Conservation (phyloP, 371 early-diverging fungal genomes). For the Mortierella sp. region DNA sequence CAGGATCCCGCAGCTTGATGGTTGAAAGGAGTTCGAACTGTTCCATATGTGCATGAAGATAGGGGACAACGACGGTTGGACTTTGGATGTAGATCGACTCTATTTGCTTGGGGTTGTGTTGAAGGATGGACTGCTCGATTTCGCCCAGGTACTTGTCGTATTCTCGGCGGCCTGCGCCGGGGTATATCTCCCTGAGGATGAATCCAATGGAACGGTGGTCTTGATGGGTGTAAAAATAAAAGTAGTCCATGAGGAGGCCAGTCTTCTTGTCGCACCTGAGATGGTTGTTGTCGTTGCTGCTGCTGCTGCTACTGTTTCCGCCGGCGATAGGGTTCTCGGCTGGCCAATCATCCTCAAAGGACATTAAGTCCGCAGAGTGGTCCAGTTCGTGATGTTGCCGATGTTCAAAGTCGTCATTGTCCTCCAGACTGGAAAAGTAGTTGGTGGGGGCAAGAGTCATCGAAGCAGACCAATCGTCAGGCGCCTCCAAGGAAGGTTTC, state of each 20-base stretch:
- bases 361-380: conserved; percentile 29
- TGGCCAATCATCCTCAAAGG: conserved; percentile 18
- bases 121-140: conserved; percentile 33
- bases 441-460: neutral
- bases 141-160: conserved; percentile 34
- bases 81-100: conserved; percentile 30
- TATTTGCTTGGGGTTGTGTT: conserved; percentile 29
- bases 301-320: neutral
- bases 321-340: neutral
- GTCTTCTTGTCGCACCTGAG: neutral
- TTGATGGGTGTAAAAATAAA: conserved; percentile 33
- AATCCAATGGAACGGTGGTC: conserved; percentile 32
- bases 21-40: conserved; percentile 20
- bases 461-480: conserved; percentile 12
- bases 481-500: neutral
- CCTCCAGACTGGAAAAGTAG: neutral
- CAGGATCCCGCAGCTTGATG: conserved; percentile 31
- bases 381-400: neutral
- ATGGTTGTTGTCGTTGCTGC: neutral
- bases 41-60: conserved; percentile 11
- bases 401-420: neutral
- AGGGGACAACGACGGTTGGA: conserved; percentile 18
- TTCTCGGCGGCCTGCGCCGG: conserved; percentile 43
- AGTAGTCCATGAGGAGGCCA: conserved; percentile 41
- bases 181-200: conserved; percentile 33